A percentile compares a stretch with the other conserved stretches of the same genome.
Conservation (phyloP, 768 basidiomycete genomes). For the Megacollybia marginata region DNA sequence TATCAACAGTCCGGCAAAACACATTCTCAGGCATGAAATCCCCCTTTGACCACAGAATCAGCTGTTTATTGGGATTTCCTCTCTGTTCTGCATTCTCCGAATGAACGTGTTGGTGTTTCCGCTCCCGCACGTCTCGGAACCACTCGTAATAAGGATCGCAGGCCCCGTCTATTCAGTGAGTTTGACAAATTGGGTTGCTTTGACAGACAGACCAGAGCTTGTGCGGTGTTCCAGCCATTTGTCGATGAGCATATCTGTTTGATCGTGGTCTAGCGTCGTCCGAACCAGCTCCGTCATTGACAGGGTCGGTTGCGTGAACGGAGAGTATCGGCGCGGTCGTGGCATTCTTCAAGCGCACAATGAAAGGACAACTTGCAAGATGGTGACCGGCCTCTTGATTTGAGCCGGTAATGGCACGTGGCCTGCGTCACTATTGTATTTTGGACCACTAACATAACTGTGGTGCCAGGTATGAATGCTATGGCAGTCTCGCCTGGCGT, state of each 20-base stretch:
- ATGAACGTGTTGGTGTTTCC: slow-evolving; percentile 47
- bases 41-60: slow-evolving; percentile 53
- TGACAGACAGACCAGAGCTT: too few relatives aligned
- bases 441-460: too few relatives aligned
- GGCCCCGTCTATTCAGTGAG: slow-evolving; percentile 15
- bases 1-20: slow-evolving; percentile 74
- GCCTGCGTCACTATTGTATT: slow-evolving; percentile 18
- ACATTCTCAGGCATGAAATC: slow-evolving; percentile 75
- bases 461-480: too few relatives aligned
- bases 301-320: slow-evolving; percentile 57
- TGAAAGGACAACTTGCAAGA: too few relatives aligned
- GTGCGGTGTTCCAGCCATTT: slow-evolving; percentile 73
- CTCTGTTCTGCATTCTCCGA: slow-evolving; percentile 33
- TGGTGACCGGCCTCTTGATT: too few relatives aligned
- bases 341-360: too few relatives aligned
- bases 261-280: slow-evolving; percentile 70
- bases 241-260: slow-evolving; percentile 74
- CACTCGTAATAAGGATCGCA: slow-evolving; percentile 73
- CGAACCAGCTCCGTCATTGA: slow-evolving; percentile 75
- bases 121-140: slow-evolving; percentile 64
- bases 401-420: too few relatives aligned
- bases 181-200: too few relatives aligned
- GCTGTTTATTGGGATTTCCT: slow-evolving; percentile 13
- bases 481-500: too few relatives aligned
- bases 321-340: slow-evolving; percentile 41